Base-by-base conservation (phyloP, 495 filamentous ascomycete species). In the Neurospora sp. region DNA sequence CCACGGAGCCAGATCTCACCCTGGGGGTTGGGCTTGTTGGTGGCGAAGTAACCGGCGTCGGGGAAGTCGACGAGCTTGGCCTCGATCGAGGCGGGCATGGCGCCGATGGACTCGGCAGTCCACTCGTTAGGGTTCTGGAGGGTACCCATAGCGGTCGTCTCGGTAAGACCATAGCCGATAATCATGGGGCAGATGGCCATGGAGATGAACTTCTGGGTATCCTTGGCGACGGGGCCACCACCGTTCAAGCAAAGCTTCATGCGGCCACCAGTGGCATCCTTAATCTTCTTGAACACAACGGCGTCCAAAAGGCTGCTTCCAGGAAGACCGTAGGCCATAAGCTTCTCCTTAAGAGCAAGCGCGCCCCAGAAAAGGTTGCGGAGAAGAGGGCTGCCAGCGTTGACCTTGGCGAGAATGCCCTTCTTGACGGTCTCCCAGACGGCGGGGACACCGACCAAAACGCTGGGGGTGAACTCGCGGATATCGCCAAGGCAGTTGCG, bases 371-470 rank as follows among this genome's bases (percentile, higher is more conserved):
- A 99, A 78, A 99, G 82, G 70, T 91, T 92, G 81, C 88, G 91
- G 12, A 91, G 87, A 20, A 98, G 69, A 37, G 89, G 83, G 79
- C 89, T 91, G 69, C 89, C 89, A 75, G 90, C 89, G 82, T 91
- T 90, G 73, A 98, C 89, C 83, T 97, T 96, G 78, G 87, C 86
- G 74, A 97, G 85, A 74, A 99, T 95, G 76, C 96, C 96, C 82
- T 99, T 99, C 90, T 98, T 98, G 75, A 99, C 93, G 0, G 93
- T 90, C 83, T 99, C 96, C 92, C 94, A 99, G 12, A 99, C 96
- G 40, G 95, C 94, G 8, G 96, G 96, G 22, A 99, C 96, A 79
- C 96, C 96, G 68, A 98, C 93, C 61, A 99, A 86, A 74, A 99
- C 89, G 22, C 92, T 94, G 31, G 96, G 96, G 78, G 90, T 90